These are phyloP conservation scores for Astrothelium macrocarpum DNA, from an alignment of 495 filamentous ascomycete genomes.

Conservation along the genomic window DNA sequence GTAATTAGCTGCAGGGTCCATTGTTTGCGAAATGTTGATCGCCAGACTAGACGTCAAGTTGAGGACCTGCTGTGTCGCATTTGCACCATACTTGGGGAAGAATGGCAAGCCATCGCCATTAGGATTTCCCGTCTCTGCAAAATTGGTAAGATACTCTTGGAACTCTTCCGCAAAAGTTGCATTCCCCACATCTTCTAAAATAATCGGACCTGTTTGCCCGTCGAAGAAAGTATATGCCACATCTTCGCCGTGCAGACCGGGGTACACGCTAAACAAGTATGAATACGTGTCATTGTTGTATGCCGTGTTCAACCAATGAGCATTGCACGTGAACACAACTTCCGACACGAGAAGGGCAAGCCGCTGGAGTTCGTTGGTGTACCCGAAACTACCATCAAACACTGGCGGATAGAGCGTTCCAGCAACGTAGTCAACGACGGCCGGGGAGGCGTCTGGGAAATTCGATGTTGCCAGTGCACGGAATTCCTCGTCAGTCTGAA, in stretches of 20 bases:
- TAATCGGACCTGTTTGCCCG: slow-evolving; percentile 26
- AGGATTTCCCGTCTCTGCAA: slow-evolving; percentile 41
- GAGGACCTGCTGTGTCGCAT: slow-evolving; percentile 35
- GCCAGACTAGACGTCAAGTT: slow-evolving; percentile 21
- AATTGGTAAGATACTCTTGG: slow-evolving; percentile 53
- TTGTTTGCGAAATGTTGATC: slow-evolving; percentile 31
- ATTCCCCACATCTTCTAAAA: slow-evolving; percentile 29
- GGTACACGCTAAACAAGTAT: slow-evolving; percentile 53
- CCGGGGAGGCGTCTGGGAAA: slow-evolving; percentile 24
- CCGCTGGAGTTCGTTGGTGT: slow-evolving; percentile 34
- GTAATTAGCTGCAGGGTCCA: slow-evolving; percentile 37
- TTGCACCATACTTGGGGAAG: slow-evolving; percentile 36
- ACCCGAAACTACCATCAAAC: slow-evolving; percentile 37
- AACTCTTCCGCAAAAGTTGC: slow-evolving; percentile 41
- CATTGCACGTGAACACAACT: slow-evolving; percentile 42
- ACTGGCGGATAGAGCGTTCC: slow-evolving; percentile 35
- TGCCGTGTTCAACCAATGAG: slow-evolving; percentile 35
- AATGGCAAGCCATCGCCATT: slow-evolving; percentile 32
- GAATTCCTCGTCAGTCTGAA: slow-evolving; percentile 28
- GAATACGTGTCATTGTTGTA: slow-evolving; percentile 45
- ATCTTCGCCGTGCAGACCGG: slow-evolving; percentile 46
- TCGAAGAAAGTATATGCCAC: slow-evolving; percentile 41
- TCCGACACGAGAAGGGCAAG: slow-evolving; percentile 32
- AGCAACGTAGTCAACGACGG: slow-evolving; percentile 28
- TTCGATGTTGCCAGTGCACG: slow-evolving; percentile 19